A percentile compares a stretch with the other conserved stretches of the same genome.
These are phyloP conservation scores for Aurifilum marmelostoma DNA, from an alignment of 2,329 filamentous ascomycete species.

Conservation along the genomic window DNA sequence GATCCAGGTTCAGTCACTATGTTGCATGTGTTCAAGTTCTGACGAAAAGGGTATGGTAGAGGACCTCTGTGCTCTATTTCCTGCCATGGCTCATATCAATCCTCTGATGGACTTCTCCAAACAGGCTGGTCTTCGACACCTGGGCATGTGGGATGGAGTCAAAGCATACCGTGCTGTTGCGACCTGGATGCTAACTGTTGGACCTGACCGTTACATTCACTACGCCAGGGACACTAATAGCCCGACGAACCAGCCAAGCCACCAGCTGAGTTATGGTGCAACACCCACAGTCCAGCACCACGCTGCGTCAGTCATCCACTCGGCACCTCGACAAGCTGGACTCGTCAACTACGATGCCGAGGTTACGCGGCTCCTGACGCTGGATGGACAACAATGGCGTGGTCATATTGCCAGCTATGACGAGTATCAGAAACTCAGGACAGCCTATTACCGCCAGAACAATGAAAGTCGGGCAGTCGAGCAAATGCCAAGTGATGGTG, in stretches of 20 bases:
- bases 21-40: background rate
- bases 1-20: too few species aligned
- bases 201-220: background rate
- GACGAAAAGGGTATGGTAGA: background rate
- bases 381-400: background rate
- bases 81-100: background rate
- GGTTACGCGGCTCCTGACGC: background rate
- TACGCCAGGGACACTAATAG: background rate
- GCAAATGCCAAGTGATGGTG: background rate
- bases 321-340: background rate
- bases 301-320: background rate
- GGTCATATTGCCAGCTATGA: background rate
- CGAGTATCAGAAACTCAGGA: background rate
- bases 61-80: background rate
- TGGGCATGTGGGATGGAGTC: background rate
- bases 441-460: background rate
- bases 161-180: background rate
- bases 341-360: background rate
- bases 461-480: background rate
- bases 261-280: background rate
- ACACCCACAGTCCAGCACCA: background rate
- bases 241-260: background rate
- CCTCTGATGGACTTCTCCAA: background rate
- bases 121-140: background rate
- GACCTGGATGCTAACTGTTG: background rate